Evolutionary conservation across 345 rosid genomes (phyloP).

Genomic region (Eucalyptus cladocalyx): DNA sequence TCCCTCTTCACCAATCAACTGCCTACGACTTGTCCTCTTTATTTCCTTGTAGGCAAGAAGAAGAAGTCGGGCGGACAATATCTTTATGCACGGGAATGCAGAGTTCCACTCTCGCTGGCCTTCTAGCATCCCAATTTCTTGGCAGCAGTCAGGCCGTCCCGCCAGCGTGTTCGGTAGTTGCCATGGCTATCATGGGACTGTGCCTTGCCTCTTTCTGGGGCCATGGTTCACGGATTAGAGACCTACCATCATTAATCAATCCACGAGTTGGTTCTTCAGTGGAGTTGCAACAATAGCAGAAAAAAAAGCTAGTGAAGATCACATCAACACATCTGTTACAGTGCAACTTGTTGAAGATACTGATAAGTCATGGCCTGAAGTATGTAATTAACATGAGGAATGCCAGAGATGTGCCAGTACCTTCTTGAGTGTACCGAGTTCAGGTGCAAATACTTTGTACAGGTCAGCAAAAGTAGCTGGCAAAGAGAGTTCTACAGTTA

Average conservation of each 20-base stretch:
- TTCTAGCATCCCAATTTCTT: conserved; percentile 78
- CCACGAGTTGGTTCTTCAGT: conserved; percentile 20
- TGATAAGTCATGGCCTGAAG: not conserved
- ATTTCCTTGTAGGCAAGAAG: conserved; percentile 54
- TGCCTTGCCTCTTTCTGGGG: conserved; percentile 96
- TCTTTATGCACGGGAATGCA: conserved; percentile 97
- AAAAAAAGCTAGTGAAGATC: not conserved
- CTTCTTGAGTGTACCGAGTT: not conserved
- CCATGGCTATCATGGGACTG: conserved; percentile 97
- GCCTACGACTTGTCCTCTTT: not conserved
- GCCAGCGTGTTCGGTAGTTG: conserved; percentile 90
- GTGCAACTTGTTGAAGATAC: not conserved
- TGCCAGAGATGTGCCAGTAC: not conserved
- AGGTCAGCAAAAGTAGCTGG: not conserved
- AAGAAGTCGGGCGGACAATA: conserved; percentile 78
- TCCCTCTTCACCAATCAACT: not conserved
- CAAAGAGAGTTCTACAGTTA: not conserved
- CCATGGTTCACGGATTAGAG: conserved; percentile 50
- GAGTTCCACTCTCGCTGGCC: conserved; percentile 91
- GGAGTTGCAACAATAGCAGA: not conserved
- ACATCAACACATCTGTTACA: not conserved
- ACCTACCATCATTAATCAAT: conserved; percentile 23
- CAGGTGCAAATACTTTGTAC: not conserved
- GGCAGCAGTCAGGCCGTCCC: conserved; percentile 91
- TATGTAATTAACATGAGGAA: not conserved